phyloP scores from a whole-genome alignment of 225 moss, liverwort and hornwort genomes.

The Ulota crispa region DNA sequence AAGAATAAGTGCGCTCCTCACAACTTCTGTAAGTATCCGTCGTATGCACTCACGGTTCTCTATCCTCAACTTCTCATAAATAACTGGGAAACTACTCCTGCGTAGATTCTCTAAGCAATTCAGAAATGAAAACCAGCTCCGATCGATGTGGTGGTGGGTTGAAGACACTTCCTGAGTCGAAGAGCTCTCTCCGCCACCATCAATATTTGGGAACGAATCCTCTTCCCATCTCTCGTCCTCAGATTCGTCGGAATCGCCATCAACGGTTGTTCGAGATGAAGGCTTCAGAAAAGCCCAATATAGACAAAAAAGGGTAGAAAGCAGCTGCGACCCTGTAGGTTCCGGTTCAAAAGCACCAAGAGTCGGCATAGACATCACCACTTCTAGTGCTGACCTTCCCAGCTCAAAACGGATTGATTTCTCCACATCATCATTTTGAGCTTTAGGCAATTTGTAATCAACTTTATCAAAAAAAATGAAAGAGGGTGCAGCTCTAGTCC shows the following conservation, averaged over 20 bases:
- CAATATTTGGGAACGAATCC: constrained; percentile 13
- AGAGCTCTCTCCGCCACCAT: constrained; percentile 18
- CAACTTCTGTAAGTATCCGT: constrained; percentile 55
- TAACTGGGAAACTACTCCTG: constrained; percentile 34
- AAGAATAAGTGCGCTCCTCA: constrained; percentile 66
- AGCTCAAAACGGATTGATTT: constrained; percentile 42
- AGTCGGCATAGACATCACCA: constrained; percentile 52
- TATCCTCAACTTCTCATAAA: constrained; percentile 50
- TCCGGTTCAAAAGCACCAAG: constrained; percentile 52
- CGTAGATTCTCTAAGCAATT: constrained; percentile 50
- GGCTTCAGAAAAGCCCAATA: constrained; percentile 71
- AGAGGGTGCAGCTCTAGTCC: constrained; percentile 59
- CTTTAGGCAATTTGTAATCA: constrained; percentile 9
- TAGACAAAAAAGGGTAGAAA: constrained; percentile 72
- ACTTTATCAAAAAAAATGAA: constrained; percentile 34
- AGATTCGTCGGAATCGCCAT: constrained; percentile 41
- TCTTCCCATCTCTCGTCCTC: constrained; percentile 52
- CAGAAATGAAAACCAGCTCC: constrained; percentile 40
- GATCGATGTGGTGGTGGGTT: constrained; percentile 39
- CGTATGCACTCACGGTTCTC: constrained; percentile 61
- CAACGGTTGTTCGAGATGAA: constrained; percentile 19
- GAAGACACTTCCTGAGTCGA: constrained; percentile 26
- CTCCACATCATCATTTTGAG: constrained; percentile 24
- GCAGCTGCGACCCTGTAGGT: constrained; percentile 58
- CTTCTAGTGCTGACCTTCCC: constrained; percentile 60